A percentile compares a stretch with the other conserved stretches of the same genome.
Evolutionary conservation across 225 moss, liverwort and hornwort genomes (phyloP).

Genomic region (Ulota crispa): DNA sequence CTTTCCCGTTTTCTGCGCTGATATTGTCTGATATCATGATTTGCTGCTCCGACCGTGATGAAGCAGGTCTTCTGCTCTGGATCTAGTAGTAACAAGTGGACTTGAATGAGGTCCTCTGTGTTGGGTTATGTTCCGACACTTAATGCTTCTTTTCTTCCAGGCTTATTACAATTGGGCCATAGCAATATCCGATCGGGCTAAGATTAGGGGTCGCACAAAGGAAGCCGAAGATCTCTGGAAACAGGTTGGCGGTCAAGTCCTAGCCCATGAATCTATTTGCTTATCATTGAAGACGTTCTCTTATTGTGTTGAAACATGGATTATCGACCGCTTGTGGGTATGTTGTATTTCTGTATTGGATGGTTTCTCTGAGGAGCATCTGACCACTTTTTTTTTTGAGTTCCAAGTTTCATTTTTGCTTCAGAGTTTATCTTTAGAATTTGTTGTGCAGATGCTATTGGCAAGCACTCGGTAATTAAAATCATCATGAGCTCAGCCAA

Average conservation of each 20-base stretch:
- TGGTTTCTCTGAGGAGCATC: slow-evolving; percentile 7
- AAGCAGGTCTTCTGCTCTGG: slow-evolving; percentile 19
- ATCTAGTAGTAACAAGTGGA: background rate
- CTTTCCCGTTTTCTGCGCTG: background rate
- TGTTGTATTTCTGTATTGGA: background rate
- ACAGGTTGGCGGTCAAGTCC: slow-evolving; percentile 58
- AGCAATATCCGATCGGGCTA: slow-evolving; percentile 95
- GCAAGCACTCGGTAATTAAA: slow-evolving; percentile 8
- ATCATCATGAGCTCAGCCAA: background rate
- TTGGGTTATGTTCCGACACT: slow-evolving; percentile 5
- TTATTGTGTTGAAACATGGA: slow-evolving; percentile 2
- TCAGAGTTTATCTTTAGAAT: background rate
- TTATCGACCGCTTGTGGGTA: background rate
- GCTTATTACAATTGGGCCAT: slow-evolving; percentile 99
- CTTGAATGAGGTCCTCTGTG: slow-evolving; percentile 13
- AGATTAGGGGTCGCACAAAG: slow-evolving; percentile 94
- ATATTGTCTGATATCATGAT: background rate
- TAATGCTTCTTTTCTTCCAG: slow-evolving; percentile 33
- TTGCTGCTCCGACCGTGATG: slow-evolving; percentile 7
- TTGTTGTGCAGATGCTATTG: slow-evolving; percentile 5
- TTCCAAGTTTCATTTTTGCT: background rate
- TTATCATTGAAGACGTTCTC: slow-evolving; percentile 4
- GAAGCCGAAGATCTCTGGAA: slow-evolving; percentile 99
- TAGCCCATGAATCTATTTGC: background rate
- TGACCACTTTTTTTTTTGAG: background rate